Evolutionary conservation across 805 yeast genomes (phyloP), one percentile per base, ranked within the genome.

Genomic region (Candida orba): DNA sequence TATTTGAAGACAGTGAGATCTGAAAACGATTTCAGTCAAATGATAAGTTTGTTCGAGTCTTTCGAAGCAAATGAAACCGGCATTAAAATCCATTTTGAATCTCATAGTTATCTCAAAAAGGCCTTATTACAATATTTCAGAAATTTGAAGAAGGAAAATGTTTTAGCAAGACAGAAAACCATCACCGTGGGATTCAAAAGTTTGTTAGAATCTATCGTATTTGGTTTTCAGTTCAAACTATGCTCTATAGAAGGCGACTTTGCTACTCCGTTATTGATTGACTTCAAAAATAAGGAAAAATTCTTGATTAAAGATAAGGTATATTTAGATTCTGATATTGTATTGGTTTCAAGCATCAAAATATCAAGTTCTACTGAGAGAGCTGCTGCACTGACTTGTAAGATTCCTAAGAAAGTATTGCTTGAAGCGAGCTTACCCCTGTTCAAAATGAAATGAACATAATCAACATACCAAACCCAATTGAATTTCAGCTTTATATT

Each of bases 141-240:
- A 13, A 25, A 8, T 8, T 4, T 43, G 12, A 36, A 24, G 6
- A 7, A 15, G 8, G 5, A n/a, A 12, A 10, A 29, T 4, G 10
- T 12, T n/a, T 9, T 4, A 20, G 8, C 6, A 2, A 4, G 10
- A 6, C 20, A 8, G 3, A 32, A 36, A n/a, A 10, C 3, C 13
- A n/a, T 13, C 9, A 18, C 9, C 8, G 14, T 18, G 8, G 12
- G 17, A 14, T 38, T 33, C 17, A 6, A 17, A 13, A 22, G 35
- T 2, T 8, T 36, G 14, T 12, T 22, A 8, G 37, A 39, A 13
- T 30, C 46, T 8, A 10, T 43, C 20, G 8, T 33, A 14, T 39
- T 34, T 20, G 46, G 43, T 2, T 43, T 43, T 17, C 40, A 39
- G 24, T 43, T 43, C 17, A 39, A 39, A 29, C 13, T 43, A 3